phyloP scores from a whole-genome alignment of 306 rosid species.

The Cucumis sativus region Cucumber_9930_V3 NC_026661.2:18951501-18952000 shows the following conservation, averaged over 20 bases:
- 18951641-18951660: not conserved
- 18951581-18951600: conserved; percentile 41
- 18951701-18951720: conserved; percentile 99
- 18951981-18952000: not conserved
- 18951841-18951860: conserved; percentile 99
- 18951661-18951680: not conserved
- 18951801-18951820: conserved; percentile 94
- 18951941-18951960: not conserved
- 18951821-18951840: conserved; percentile 92
- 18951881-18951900: conserved; percentile 98
- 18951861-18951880: conserved; percentile 97
- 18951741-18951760: conserved; percentile 98
- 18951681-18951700: conserved; percentile 9
- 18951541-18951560: conserved; percentile 95
- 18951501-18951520: conserved; percentile 97
- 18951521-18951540: conserved; percentile 98
- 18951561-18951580: conserved; percentile 98
- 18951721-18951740: conserved; percentile 94
- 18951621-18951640: not conserved
- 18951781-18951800: conserved; percentile 97
- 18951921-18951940: not conserved
- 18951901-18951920: conserved; percentile 16
- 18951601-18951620: not conserved
- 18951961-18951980: not conserved
- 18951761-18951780: conserved; percentile 99